Conservation (phyloP, 441 rosid species). For the Viola pubescens region DNA sequence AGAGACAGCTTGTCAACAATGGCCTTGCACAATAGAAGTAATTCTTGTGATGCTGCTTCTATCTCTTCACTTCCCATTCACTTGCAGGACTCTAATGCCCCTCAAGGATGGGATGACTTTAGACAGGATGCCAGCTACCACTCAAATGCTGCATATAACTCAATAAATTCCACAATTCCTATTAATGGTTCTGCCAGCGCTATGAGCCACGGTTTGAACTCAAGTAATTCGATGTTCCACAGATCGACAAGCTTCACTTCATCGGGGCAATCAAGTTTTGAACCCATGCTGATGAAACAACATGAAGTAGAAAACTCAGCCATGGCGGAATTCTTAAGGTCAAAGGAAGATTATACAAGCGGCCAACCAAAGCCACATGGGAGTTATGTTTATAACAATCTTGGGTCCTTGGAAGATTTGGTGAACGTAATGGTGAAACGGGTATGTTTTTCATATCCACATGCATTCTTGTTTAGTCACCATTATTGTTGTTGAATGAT, state of each 20-base stretch:
- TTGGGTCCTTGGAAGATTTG: conserved; percentile 58
- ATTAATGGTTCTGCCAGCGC: conserved; percentile 19
- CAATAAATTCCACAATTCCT: conserved; percentile 28
- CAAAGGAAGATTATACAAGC: conserved; percentile 32
- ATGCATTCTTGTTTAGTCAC: background rate
- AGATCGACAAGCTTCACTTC: conserved; percentile 33
- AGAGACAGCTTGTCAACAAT: conserved; percentile 28
- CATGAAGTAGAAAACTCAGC: conserved; percentile 29
- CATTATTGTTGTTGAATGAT: no score
- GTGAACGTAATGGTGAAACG: conserved; percentile 46
- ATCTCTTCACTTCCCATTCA: conserved; percentile 20
- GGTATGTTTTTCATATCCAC: conserved; percentile 30
- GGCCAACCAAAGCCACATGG: conserved; percentile 39
- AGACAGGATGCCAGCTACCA: conserved; percentile 24
- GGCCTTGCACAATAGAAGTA: conserved; percentile 35
- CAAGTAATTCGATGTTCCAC: conserved; percentile 26
- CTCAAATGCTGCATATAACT: conserved; percentile 24
- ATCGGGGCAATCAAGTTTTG: conserved; percentile 28
- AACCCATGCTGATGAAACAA: conserved; percentile 29
- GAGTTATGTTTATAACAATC: conserved; percentile 32
- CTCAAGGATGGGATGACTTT: conserved; percentile 29
- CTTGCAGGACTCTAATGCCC: conserved; percentile 23
- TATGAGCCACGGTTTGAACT: conserved; percentile 29
- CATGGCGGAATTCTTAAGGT: conserved; percentile 27
- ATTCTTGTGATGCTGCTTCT: conserved; percentile 26